Base-by-base conservation (phyloP, 106 monocot genomes). In the Phalaenopsis aphrodite region DNA sequence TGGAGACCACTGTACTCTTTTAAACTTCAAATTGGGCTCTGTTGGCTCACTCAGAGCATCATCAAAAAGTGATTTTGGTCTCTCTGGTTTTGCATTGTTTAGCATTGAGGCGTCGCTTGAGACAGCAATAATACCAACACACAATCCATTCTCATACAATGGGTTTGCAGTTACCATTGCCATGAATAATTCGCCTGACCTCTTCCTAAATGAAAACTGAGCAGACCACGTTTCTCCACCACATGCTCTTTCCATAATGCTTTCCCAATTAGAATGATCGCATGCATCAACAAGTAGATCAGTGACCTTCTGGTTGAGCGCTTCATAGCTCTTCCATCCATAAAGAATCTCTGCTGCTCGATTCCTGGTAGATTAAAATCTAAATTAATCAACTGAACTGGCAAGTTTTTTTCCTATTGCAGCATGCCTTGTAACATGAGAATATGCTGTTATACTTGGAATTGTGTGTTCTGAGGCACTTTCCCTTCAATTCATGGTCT, bases 271-370 rank as follows among this genome's bases (percentile, higher is more conserved):
- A 42, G 56, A 30, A 69, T 75, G 23, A n/a, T 45, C 73, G 41
- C 57, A 38, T 36, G 76, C 77, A 58, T 85, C 61, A 48, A 88
- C 56, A 42, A 88, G 76, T 61, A 88, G 73, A 66, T 78, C 77
- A 52, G 77, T 21, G 30, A 87, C n/a, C 36, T 9, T 85, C 58
- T 74, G 79, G 77, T 81, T 84, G 72, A 85, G 61, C 43, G 77
- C 84, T 88, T 88, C 85, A 64, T 61, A 78, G 52, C 82, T 79
- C 77, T 37, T 83, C 88, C 88, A 88, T 61, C 88, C 88, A 74
- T 80, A 88, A 2, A 88, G 79, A 66, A 80, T 61, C 72, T 88
- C 88, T 41, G 88, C 88, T 11, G 82, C 45, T 78, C 56, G 79
- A 85, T 85, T 88, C 88, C 88, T 88, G 84, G 72, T 30, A 67